phyloP scores from a whole-genome alignment of 306 rosid species.

The Nissolia schottii region DNA sequence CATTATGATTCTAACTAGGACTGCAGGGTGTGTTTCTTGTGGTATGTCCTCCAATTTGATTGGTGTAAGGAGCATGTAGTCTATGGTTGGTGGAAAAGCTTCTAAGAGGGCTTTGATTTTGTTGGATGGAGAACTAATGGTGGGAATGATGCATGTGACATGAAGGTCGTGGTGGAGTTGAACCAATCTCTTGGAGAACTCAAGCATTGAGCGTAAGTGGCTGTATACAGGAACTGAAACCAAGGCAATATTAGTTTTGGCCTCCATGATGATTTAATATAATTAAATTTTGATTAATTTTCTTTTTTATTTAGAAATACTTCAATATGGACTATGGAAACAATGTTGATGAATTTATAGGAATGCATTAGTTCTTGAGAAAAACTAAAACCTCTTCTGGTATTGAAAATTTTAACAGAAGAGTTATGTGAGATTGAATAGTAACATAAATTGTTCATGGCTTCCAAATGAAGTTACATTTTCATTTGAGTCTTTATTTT shows the following conservation, averaged over 20 bases:
- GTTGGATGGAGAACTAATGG: neutral
- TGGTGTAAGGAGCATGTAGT: neutral
- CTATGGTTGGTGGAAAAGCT: slow-evolving; percentile 10
- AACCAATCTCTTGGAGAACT: slow-evolving; percentile 23
- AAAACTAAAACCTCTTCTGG: too few species aligned
- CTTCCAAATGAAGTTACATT: too few species aligned
- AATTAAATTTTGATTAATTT: neutral
- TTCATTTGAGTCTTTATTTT: too few species aligned
- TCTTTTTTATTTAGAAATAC: too few species aligned
- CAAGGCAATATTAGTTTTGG: neutral
- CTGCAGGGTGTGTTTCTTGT: neutral
- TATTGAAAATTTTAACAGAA: too few species aligned
- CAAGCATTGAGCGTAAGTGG: slow-evolving; percentile 18
- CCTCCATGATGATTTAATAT: neutral
- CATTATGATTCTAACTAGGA: neutral
- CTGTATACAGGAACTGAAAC: slow-evolving; percentile 16
- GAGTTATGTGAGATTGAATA: too few species aligned
- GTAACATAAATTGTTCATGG: too few species aligned
- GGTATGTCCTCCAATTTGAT: neutral
- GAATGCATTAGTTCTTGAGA: too few species aligned
- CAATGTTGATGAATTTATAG: neutral
- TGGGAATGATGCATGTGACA: slow-evolving; percentile 6
- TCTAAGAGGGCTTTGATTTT: neutral
- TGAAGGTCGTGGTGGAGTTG: slow-evolving; percentile 1
- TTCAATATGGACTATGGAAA: neutral